Base-by-base conservation (phyloP, 164 flowering plant species). In the Houttuynia cordata region DNA sequence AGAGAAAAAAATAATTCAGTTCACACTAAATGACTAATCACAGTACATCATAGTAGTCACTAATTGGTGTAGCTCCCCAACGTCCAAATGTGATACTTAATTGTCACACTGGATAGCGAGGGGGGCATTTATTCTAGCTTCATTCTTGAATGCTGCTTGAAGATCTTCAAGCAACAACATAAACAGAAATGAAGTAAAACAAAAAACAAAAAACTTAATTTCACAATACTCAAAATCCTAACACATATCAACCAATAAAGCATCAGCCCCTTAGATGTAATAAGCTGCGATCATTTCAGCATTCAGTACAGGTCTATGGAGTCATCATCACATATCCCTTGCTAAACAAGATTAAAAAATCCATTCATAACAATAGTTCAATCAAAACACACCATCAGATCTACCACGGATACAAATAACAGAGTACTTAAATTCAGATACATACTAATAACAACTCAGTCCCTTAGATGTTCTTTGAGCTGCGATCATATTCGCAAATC, bases 401-500 rank as follows among this genome's bases (percentile, higher is more conserved):
- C n/a, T n/a, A n/a, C n/a, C n/a, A n/a, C n/a, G n/a, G n/a, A n/a
- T n/a, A n/a, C n/a, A n/a, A n/a, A n/a, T n/a, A n/a, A n/a, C n/a
- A n/a, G n/a, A n/a, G n/a, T n/a, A n/a, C n/a, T n/a, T n/a, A 4
- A 15, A 20, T 10, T 34, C 34, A 7, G 19, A 0, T 4, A n/a
- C 20, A 52, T 10, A 10, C 3, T 5, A 7, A 23, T 23, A 0
- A 14, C 59, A 73, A 71, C 79, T 71, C 81, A 77, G 78, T 72
- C 79, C 79, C 78, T 77, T 80, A 75, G 83, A 80, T 80, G 83
- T 80, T 77, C 76, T 8, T 66, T 57, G 53, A 60, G 22, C 18
- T 75, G 80, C 78, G 80, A 73, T 80, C 83, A 77, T 71, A 1
- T 20, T 56, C 83, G 75, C 79, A 80, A 76, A 51, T 80, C 78